Evolutionary conservation across 805 yeast genomes (phyloP).

Genomic region (Hanseniaspora jakobsenii): DNA sequence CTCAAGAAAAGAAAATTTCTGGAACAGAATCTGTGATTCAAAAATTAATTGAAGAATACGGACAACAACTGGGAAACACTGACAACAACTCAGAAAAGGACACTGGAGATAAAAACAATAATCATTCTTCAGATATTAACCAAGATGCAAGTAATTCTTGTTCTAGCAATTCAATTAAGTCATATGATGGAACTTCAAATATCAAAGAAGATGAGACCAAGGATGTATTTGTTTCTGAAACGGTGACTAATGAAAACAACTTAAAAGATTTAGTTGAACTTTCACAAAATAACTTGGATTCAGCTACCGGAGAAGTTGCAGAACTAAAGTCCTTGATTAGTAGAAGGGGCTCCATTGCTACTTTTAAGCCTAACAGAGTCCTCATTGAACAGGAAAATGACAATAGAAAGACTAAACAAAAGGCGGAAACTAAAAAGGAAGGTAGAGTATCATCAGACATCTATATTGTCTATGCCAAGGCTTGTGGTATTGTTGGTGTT

Average conservation of each 20-base stretch:
- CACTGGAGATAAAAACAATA: too few species aligned
- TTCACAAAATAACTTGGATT: not conserved
- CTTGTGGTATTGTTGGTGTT: conserved; percentile 45
- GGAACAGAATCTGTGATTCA: conserved; percentile 27
- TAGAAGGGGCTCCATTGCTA: conserved; percentile 54
- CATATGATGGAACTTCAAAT: not conserved
- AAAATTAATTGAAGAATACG: conserved; percentile 25
- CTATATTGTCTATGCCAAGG: conserved; percentile 43
- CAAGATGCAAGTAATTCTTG: not conserved
- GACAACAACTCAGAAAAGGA: too few species aligned
- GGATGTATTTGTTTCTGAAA: not conserved
- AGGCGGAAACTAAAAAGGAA: conserved; percentile 41
- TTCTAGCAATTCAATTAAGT: not conserved
- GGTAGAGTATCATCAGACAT: conserved; percentile 49
- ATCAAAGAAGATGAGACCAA: too few species aligned
- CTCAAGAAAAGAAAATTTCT: conserved; percentile 30
- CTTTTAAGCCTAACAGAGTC: conserved; percentile 37
- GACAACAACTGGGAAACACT: conserved; percentile 23
- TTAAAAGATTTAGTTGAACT: conserved; percentile 4
- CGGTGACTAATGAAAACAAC: conserved; percentile 1
- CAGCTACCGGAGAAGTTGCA: not conserved
- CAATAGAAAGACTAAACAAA: conserved; percentile 34
- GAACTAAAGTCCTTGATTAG: conserved; percentile 17
- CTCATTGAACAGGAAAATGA: conserved; percentile 23
- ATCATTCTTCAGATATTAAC: conserved; percentile 21